Conservation (phyloP, 1,284 basidiomycete genomes). For the Vanrija sp. region DNA sequence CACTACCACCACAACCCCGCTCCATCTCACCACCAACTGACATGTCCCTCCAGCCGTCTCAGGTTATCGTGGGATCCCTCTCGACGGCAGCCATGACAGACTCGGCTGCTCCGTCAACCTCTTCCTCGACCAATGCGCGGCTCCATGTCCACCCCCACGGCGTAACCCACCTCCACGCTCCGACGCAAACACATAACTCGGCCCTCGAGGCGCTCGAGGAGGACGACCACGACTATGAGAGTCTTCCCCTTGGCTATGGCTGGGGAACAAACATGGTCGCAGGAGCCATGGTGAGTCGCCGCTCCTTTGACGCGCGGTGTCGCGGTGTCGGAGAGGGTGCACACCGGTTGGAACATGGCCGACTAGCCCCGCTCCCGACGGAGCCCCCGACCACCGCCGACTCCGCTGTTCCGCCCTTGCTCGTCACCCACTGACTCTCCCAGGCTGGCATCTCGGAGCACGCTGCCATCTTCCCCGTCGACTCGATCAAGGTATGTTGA, state of each 20-base stretch:
- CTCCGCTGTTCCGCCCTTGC: background rate
- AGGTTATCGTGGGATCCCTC: too few species aligned
- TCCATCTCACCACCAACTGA: too few species aligned
- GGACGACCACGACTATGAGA: constrained; percentile 50
- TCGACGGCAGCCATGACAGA: constrained; percentile 1
- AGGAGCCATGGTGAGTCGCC: constrained; percentile 74
- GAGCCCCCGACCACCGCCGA: background rate
- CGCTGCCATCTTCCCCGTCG: constrained; percentile 97
- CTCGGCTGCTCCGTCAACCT: background rate
- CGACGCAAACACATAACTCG: background rate
- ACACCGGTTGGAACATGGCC: too few species aligned
- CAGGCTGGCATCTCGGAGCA: constrained; percentile 99
- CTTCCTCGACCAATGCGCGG: background rate
- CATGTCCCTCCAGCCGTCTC: too few species aligned
- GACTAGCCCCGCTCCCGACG: too few species aligned
- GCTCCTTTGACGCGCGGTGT: background rate
- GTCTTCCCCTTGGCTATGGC: constrained; percentile 45
- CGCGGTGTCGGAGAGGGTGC: too few species aligned
- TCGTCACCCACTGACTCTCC: background rate
- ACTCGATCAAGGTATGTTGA: constrained; percentile 85
- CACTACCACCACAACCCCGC: too few species aligned
- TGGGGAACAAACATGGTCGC: constrained; percentile 88
- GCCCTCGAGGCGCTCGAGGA: constrained; percentile 21
- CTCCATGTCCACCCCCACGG: constrained; percentile 24
- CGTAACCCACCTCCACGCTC: constrained; percentile 18